phyloP scores from a whole-genome alignment of 1,284 basidiomycete genomes.

The Ustilago tritici region DNA sequence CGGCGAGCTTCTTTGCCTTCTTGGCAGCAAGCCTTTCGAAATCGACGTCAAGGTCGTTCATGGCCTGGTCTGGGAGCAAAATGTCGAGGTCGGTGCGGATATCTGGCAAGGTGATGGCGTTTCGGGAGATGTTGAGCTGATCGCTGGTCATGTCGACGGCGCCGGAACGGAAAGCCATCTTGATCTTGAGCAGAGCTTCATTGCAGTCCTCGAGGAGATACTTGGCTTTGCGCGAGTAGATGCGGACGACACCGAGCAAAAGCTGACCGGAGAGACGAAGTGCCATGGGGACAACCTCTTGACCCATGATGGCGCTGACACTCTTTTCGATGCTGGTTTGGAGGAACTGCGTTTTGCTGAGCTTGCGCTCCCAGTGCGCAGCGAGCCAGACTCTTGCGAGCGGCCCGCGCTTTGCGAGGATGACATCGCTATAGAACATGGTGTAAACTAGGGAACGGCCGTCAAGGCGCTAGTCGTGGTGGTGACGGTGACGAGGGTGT shows the following conservation, averaged over 20 bases:
- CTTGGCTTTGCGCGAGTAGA: conserved; percentile 96
- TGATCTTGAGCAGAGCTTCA: conserved; percentile 93
- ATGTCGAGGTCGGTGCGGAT: conserved; percentile 81
- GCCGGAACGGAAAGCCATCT: conserved; percentile 93
- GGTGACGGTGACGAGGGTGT: conserved; percentile 1
- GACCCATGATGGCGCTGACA: conserved; percentile 80
- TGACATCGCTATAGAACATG: conserved; percentile 90
- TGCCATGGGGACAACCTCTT: conserved; percentile 86
- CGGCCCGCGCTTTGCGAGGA: conserved; percentile 90
- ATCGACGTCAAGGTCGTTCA: conserved; percentile 58
- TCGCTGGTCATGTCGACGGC: conserved; percentile 94
- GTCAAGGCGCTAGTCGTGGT: background rate
- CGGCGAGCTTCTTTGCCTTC: conserved; percentile 39
- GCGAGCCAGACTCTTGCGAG: conserved; percentile 98
- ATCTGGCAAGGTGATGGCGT: conserved; percentile 84
- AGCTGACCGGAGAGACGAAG: conserved; percentile 94
- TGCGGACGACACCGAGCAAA: conserved; percentile 92
- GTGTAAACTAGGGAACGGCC: background rate
- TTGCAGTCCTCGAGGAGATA: conserved; percentile 98
- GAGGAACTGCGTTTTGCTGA: conserved; percentile 92
- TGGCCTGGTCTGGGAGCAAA: conserved; percentile 77
- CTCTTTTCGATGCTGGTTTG: conserved; percentile 94
- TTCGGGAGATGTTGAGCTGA: conserved; percentile 85
- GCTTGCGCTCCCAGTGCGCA: conserved; percentile 97
- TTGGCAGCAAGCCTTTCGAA: conserved; percentile 80